Base-by-base conservation (phyloP, 805 yeast species). In the Lipomyces spencermartinsiae region DNA sequence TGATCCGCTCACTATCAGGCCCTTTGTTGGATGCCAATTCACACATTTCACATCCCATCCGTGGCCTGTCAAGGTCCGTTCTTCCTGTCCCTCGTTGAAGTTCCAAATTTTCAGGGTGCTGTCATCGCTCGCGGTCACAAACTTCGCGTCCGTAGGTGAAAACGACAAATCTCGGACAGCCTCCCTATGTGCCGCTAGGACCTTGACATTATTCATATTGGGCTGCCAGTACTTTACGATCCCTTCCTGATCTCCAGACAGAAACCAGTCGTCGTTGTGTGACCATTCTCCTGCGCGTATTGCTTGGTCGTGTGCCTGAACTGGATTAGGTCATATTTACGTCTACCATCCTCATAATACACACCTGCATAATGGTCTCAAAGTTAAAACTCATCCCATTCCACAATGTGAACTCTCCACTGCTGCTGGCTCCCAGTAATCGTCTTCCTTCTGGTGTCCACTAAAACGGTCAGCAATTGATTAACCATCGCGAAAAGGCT, bases 21-120 rank as follows among this genome's bases (percentile, higher is more conserved):
- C 97, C 79, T 92, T 80, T 12, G 84, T 83, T 4, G 97, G 91
- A 78, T 95, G 99, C 99, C 99, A 95, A 78, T 95, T 98, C 63
- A 96, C 91, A 64, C 93, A 87, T 77, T 95, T 95, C 29, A 95
- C 98, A 79, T 95, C 99, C 99, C 99, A 95, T 77, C 96, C 97
- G 79, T 95, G 99, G 1, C 98, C 98, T 31, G 87, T 84, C 64
- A 95, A 82, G 0, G 86, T 83, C 59, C 91, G 80, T 76, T 95
- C 99, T 73, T 92, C 95, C 67, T 85, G 82, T 49, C 95, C 95
- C 75, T 90, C 91, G 76, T 91, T 89, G 80, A 95, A 95, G 79
- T 93, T 92, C 98, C 98, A 95, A 51, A 95, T 89, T 77, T 95
- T 96, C 69, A 94, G 81, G 5, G 89, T 85, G 62, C 92, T 90